Base-by-base conservation (phyloP, 2,329 filamentous ascomycete genomes). In the Plenodomus lindquistii region DNA sequence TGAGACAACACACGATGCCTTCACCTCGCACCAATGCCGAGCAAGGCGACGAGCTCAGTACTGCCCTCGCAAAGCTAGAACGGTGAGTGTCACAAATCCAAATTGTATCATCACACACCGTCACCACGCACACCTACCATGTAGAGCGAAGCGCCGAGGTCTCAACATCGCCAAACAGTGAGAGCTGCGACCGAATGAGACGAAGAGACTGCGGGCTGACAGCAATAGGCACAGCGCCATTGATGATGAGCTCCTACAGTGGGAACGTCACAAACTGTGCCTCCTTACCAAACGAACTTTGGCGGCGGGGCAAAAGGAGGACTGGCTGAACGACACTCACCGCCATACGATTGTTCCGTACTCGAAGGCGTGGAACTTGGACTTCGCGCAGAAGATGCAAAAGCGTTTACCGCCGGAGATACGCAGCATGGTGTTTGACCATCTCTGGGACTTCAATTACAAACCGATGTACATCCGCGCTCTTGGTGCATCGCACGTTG, bases 221-320 rank as follows among this genome's bases (percentile, higher is more conserved):
- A 16, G 17, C 11, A 41, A 38, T 5, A 18, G 21, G 19, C 20
- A 38, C n/a, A 11, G 31, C 4, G 31, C 41, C 22, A n/a, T 37
- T 6, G 20, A 34, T 4, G 39, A 47, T 24, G 34, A 37, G 18
- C 22, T 24, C 10, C 22, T 27, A 34, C 18, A 21, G 10, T 24
- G 29, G 9, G 39, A 47, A 19, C 13, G 31, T 4, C 13, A 22
- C 7, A 47, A 38, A 34, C 31, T 38, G 31, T 47, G 39, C 17
- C 39, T 47, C 8, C n/a, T 17, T 21, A 47, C 44, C 17, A 42
- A 42, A 18, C 31, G 44, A 38, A 21, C 37, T 18, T 42, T 47
- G 44, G 20, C 40, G 17, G 16, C 20, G 22, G 42, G 47, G 1
- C 47, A 45, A 20, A 35, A 42, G 7, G 35, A 22, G 13, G 38